Conservation (phyloP, 2,329 filamentous ascomycete species). For the Dothideomycetes sp. region DNA sequence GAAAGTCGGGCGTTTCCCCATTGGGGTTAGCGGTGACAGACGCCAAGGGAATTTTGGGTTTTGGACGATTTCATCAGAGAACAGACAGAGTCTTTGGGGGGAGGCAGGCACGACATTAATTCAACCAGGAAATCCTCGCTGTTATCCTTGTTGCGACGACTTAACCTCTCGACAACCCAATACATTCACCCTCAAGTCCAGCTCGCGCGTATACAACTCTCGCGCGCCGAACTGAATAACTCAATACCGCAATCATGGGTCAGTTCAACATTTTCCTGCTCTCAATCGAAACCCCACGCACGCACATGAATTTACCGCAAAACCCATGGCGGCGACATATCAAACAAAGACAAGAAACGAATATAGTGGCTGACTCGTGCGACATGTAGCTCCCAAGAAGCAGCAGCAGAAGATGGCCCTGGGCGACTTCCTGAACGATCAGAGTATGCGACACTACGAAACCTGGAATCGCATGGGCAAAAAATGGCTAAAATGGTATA, state of each 20-base stretch:
- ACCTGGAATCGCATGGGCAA: slow-evolving; percentile 16
- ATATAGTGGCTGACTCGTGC: slow-evolving; percentile 13
- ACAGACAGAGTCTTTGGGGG: too few species aligned
- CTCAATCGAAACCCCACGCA: not conserved
- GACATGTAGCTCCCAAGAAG: slow-evolving; percentile 70
- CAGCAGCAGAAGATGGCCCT: slow-evolving; percentile 95
- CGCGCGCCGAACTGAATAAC: slow-evolving; percentile 15
- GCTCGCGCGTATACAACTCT: slow-evolving; percentile 13
- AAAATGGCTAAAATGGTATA: slow-evolving; percentile 31
- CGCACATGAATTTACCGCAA: slow-evolving; percentile 1
- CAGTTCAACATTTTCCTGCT: slow-evolving; percentile 19
- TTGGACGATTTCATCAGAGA: too few species aligned
- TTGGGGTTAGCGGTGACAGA: slow-evolving; percentile 1
- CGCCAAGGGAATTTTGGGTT: too few species aligned
- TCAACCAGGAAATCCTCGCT: too few species aligned
- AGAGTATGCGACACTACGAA: slow-evolving; percentile 55
- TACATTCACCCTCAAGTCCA: not conserved
- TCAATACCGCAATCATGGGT: slow-evolving; percentile 48
- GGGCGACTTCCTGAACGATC: slow-evolving; percentile 87
- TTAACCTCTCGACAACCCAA: not conserved
- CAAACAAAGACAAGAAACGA: slow-evolving; percentile 1
- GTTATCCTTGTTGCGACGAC: too few species aligned
- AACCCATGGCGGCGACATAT: slow-evolving; percentile 18
- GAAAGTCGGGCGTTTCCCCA: not conserved
- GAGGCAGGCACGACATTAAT: too few species aligned